phyloP scores from a whole-genome alignment of 768 basidiomycete species.

The Naganishia vaughanmartiniae region DNA sequence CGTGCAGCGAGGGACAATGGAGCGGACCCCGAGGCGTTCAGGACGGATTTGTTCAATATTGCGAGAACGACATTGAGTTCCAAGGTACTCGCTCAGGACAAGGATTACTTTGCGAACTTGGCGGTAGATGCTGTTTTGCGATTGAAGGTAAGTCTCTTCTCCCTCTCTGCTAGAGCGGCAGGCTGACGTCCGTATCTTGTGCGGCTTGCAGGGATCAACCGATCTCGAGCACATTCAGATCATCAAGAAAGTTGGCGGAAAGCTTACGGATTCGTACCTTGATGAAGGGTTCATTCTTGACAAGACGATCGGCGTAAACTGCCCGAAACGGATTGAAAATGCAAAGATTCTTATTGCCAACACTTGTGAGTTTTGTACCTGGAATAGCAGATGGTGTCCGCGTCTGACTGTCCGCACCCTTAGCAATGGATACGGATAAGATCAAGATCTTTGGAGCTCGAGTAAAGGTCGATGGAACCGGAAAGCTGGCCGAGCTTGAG shows the following conservation, averaged over 20 bases:
- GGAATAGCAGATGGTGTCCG: not conserved
- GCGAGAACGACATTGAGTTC: slow-evolving; percentile 92
- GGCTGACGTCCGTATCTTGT: not conserved
- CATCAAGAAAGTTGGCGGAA: slow-evolving; percentile 99
- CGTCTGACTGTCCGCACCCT: not conserved
- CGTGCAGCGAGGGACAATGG: slow-evolving; percentile 78
- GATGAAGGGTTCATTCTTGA: slow-evolving; percentile 97
- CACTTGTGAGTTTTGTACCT: slow-evolving; percentile 66
- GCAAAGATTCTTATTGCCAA: slow-evolving; percentile 96
- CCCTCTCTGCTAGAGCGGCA: not conserved
- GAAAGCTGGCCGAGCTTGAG: slow-evolving; percentile 96
- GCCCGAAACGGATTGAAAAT: slow-evolving; percentile 89
- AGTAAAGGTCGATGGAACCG: slow-evolving; percentile 90
- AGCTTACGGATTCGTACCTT: slow-evolving; percentile 94
- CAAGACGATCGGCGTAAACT: slow-evolving; percentile 89
- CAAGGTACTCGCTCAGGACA: slow-evolving; percentile 94
- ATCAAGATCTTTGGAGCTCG: slow-evolving; percentile 98
- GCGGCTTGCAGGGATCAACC: slow-evolving; percentile 70
- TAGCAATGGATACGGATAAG: slow-evolving; percentile 99
- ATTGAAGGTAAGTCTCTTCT: slow-evolving; percentile 62
- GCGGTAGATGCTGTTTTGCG: slow-evolving; percentile 95
- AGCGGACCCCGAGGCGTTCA: slow-evolving; percentile 70
- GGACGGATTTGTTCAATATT: slow-evolving; percentile 91
- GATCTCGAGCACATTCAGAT: slow-evolving; percentile 98
- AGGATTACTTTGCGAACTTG: slow-evolving; percentile 95